Conservation (phyloP, 768 basidiomycete species). For the Phanerodontia chrysosporium region DNA sequence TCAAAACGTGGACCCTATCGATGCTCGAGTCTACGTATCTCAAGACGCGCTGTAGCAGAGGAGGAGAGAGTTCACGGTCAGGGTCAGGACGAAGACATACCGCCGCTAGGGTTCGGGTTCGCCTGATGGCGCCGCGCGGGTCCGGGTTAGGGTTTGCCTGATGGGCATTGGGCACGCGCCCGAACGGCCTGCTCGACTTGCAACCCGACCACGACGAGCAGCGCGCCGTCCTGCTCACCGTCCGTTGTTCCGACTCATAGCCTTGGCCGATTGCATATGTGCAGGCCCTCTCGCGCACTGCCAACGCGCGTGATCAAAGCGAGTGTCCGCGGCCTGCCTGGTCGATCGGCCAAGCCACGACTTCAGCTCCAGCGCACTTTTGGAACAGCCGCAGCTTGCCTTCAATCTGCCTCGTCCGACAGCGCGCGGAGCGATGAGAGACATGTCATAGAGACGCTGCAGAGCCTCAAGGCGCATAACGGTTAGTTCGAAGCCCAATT, state of each 20-base stretch:
- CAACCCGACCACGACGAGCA: background rate
- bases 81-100: background rate
- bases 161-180: background rate
- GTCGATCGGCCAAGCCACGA: background rate
- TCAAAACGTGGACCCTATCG: conserved; percentile 13
- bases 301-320: background rate
- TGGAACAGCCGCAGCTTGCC: background rate
- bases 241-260: background rate
- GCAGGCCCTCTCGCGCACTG: background rate
- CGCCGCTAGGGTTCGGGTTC: background rate
- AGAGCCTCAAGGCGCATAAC: conserved; percentile 5
- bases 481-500: background rate
- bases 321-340: background rate
- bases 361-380: background rate
- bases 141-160: background rate
- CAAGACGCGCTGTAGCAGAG: background rate
- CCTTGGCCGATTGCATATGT: background rate
- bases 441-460: background rate
- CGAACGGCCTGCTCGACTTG: background rate
- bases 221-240: background rate
- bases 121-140: background rate
- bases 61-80: background rate
- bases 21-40: conserved; percentile 4
- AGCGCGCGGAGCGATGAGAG: background rate
- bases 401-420: background rate